A percentile compares a stretch with the other conserved stretches of the same genome.
Conservation (phyloP, 2,329 filamentous ascomycete genomes). For the Scleromitrula shiraiana region DNA sequence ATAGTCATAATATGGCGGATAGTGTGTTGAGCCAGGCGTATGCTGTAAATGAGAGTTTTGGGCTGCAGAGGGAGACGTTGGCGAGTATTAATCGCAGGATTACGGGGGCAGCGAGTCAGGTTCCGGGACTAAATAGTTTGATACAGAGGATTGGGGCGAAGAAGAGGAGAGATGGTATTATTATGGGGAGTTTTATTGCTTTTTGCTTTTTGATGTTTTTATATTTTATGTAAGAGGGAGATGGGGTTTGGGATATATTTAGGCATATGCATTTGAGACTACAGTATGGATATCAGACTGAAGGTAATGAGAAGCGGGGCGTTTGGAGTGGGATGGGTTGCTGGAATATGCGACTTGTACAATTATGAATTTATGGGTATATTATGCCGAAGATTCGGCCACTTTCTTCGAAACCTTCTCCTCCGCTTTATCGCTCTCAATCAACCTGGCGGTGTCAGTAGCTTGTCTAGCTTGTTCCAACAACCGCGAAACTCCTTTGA, state of each 20-base stretch:
- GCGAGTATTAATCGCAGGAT: constrained; percentile 86
- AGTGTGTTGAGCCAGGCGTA: constrained; percentile 91
- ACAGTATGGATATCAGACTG: constrained; percentile 3
- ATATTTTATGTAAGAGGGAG: constrained; percentile 55
- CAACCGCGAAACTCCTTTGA: constrained; percentile 55
- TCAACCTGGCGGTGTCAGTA: background rate
- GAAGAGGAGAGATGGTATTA: constrained; percentile 90
- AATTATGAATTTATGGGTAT: constrained; percentile 26
- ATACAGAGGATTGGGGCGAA: constrained; percentile 90
- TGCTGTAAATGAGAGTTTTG: constrained; percentile 88
- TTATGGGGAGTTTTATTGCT: constrained; percentile 84
- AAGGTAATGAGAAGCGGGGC: constrained; percentile 9
- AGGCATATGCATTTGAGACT: constrained; percentile 18
- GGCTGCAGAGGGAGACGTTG: constrained; percentile 77
- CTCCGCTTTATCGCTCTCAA: background rate
- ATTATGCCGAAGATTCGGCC: constrained; percentile 15
- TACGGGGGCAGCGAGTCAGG: constrained; percentile 77
- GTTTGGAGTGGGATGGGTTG: constrained; percentile 4
- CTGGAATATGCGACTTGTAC: constrained; percentile 20
- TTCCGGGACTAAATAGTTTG: constrained; percentile 86
- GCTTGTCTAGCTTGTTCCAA: constrained; percentile 41
- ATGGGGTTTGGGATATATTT: background rate
- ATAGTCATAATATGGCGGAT: constrained; percentile 83
- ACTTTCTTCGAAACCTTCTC: constrained; percentile 1
- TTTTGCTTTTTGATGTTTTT: constrained; percentile 84